phyloP scores from a whole-genome alignment of 768 basidiomycete species.

The Lactifluus volemus region DNA sequence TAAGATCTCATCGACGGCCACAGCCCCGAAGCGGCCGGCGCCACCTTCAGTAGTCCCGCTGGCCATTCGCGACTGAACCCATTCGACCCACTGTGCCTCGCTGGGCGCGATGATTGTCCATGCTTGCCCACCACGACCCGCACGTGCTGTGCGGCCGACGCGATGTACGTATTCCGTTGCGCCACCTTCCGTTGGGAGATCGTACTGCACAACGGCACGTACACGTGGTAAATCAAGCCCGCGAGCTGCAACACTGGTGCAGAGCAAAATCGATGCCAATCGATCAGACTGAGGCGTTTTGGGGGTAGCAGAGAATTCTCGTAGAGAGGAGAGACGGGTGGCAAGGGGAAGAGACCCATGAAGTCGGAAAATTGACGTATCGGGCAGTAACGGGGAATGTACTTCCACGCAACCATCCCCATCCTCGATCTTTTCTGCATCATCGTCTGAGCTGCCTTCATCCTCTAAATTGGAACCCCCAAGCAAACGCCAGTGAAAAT shows the following conservation, averaged over 20 bases:
- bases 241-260: slow-evolving; percentile 97
- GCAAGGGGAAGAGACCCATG: slow-evolving; percentile 87
- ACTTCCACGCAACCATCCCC: slow-evolving; percentile 40
- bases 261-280: slow-evolving; percentile 69
- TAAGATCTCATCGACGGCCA: slow-evolving; percentile 63
- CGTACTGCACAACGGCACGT: slow-evolving; percentile 90
- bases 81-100: slow-evolving; percentile 83
- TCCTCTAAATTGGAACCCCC: slow-evolving; percentile 27
- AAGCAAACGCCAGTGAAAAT: slow-evolving; percentile 88
- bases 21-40: slow-evolving; percentile 46
- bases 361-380: slow-evolving; percentile 74
- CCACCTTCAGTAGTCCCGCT: slow-evolving; percentile 32
- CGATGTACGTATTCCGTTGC: slow-evolving; percentile 95
- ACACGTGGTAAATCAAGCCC: slow-evolving; percentile 95
- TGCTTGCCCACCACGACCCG: slow-evolving; percentile 90
- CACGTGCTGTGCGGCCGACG: slow-evolving; percentile 94
- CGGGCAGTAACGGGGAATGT: slow-evolving; percentile 70
- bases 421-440: slow-evolving; percentile 17
- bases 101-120: slow-evolving; percentile 88
- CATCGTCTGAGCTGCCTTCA: slow-evolving; percentile 21
- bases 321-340: slow-evolving; percentile 75
- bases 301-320: slow-evolving; percentile 55
- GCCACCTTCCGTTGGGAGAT: slow-evolving; percentile 95
- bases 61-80: slow-evolving; percentile 81
- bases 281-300: slow-evolving; percentile 24